phyloP scores from a whole-genome alignment of 305 asterid species.

The Fraxinus ornus region DNA sequence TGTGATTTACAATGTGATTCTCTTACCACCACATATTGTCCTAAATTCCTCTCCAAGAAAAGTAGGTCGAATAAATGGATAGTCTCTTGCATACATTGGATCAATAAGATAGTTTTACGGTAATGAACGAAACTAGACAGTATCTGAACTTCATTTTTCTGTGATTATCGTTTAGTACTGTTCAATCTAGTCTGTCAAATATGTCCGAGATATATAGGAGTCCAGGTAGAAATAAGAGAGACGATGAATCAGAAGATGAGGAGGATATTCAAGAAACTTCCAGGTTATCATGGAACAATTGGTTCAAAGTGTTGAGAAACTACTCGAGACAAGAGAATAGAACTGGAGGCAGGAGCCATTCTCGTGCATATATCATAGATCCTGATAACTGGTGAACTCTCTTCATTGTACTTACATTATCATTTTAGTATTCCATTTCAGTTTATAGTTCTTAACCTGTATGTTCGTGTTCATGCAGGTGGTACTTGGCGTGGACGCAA shows the following conservation, averaged over 20 bases:
- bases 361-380: slow-evolving; percentile 35
- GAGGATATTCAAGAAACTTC: slow-evolving; percentile 33
- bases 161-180: background rate
- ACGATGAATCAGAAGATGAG: slow-evolving; percentile 34
- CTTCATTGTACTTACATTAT: background rate
- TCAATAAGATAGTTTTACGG: background rate
- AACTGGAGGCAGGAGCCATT: slow-evolving; percentile 20
- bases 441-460: background rate
- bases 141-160: background rate
- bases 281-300: slow-evolving; percentile 32
- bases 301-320: slow-evolving; percentile 30
- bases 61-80: background rate
- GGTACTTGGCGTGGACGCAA: slow-evolving; percentile 53
- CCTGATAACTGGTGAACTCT: slow-evolving; percentile 48
- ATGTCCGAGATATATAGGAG: slow-evolving; percentile 28
- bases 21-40: slow-evolving; percentile 4
- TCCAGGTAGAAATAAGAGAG: slow-evolving; percentile 23
- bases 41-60: background rate
- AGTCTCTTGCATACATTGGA: background rate
- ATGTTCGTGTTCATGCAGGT: slow-evolving; percentile 36
- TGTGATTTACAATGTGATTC: background rate
- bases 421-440: background rate
- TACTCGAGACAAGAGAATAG: slow-evolving; percentile 25
- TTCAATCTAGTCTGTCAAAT: background rate
- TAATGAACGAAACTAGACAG: background rate